Base-by-base conservation (phyloP, 768 basidiomycete species). In the Boletus speciosus region DNA sequence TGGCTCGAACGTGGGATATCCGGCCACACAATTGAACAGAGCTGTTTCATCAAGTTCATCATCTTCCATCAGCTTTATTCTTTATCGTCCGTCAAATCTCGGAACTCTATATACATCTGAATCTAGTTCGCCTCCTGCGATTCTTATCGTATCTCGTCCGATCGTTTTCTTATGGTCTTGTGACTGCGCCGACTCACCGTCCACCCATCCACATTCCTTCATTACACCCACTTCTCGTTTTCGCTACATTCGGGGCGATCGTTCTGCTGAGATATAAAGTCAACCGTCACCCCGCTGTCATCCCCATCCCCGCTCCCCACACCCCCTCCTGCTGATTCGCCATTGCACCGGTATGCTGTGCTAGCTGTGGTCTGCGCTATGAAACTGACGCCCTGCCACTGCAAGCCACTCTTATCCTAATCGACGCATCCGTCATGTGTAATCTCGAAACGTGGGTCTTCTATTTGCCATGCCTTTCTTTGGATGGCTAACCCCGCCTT, bases 391-490 rank as follows among this genome's bases (percentile, higher is more conserved):
- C 41, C 37, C 32, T 35, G 14, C 39, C 56, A 16, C 39, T 29
- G n/a, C 36, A 52, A 49, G 51, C 25, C 55, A 42, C 40, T 48
- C 56, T 43, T 36, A 51, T 49, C 43, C 32, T 42, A 39, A 31
- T 51, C 54, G 31, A 41, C 55, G 49, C 59, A 56, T 50, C 46
- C 60, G 38, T 49, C 58, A 83, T 83, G 81, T 83, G 82, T 70
- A 79, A 78, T 59, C 76, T 81, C 40, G 74, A 78, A 63, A 83
- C 83, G 80, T 83, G 55, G 19, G 55, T 76, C 68, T 56, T 47
- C 46, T 52, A 55, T 51, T 63, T 42, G 54, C 55, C 56, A 35
- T 55, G 27, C 34, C 57, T 16, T 55, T 51, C 59, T 51, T 66
- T 44, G 51, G 53, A 38, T 58, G 42, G 39, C 63, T 69, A 47